Conservation (phyloP, 305 asterid genomes). For the Plantago lanceolata region DNA sequence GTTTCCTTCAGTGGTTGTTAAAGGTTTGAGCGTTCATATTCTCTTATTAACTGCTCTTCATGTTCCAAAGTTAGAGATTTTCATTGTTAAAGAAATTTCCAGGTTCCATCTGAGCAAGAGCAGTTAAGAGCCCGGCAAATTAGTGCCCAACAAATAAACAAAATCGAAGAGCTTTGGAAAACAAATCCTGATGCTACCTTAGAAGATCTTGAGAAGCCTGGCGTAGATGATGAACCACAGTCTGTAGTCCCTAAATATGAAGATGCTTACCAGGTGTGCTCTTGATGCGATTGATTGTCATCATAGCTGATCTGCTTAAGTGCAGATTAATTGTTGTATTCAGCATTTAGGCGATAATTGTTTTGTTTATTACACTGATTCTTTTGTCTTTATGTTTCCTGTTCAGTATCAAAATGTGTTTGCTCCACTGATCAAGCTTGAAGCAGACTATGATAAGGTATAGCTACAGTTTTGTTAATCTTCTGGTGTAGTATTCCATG, state of each 20-base stretch:
- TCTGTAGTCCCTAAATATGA: constrained; percentile 87
- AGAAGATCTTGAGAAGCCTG: constrained; percentile 99
- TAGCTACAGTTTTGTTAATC: neutral
- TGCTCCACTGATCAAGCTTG: constrained; percentile 97
- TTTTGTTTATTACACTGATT: constrained; percentile 22
- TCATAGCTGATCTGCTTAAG: constrained; percentile 22
- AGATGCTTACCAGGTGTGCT: constrained; percentile 96
- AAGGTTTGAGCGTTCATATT: constrained; percentile 50
- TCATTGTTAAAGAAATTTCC: constrained; percentile 24
- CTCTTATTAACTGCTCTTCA: neutral
- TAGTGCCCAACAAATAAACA: constrained; percentile 98
- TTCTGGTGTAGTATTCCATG: constrained; percentile 7
- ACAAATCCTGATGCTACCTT: constrained; percentile 94
- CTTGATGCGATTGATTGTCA: constrained; percentile 14
- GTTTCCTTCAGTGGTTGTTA: constrained; percentile 97
- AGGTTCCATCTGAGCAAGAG: constrained; percentile 99
- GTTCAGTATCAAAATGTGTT: constrained; percentile 97
- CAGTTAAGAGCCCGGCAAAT: constrained; percentile 98
- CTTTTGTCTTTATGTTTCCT: constrained; percentile 20
- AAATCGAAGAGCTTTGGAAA: constrained; percentile 99
- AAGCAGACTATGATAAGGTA: constrained; percentile 99
- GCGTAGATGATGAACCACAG: constrained; percentile 99
- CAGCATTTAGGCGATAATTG: neutral
- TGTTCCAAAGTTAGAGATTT: constrained; percentile 23
- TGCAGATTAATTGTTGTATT: constrained; percentile 21